Percentiles rank a stretch among this genome's conserved stretches.
Conservation (phyloP, 164 flowering plant species). For the Litsea cubeba region DNA sequence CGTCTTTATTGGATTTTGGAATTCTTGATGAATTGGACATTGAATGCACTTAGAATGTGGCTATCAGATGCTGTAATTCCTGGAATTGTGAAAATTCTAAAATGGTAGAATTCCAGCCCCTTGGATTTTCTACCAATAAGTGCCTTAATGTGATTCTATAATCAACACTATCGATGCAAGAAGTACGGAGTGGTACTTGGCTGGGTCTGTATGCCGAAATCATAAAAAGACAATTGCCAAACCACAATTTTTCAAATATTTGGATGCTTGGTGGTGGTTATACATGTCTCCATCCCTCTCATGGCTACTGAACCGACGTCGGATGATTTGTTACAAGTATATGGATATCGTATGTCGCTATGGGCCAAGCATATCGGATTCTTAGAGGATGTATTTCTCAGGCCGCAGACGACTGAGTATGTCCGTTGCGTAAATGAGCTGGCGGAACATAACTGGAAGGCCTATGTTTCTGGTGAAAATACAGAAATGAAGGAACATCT, state of each 20-base stretch:
- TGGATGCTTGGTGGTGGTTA: too few relatives aligned
- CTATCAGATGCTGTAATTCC: too few relatives aligned
- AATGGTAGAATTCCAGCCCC: too few relatives aligned
- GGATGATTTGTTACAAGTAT: constrained; percentile 33
- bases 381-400: constrained; percentile 39
- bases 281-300: too few relatives aligned
- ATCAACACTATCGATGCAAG: neutral
- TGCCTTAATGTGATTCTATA: neutral
- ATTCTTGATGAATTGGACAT: too few relatives aligned
- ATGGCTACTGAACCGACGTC: neutral
- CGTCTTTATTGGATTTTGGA: too few relatives aligned
- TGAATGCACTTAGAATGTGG: too few relatives aligned
- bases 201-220: too few relatives aligned
- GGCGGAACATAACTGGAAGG: constrained; percentile 45
- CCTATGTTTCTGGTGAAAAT: constrained; percentile 28
- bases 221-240: too few relatives aligned
- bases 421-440: constrained; percentile 39
- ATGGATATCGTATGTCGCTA: constrained; percentile 68
- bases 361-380: constrained; percentile 69
- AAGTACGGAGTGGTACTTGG: neutral
- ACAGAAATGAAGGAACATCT: constrained; percentile 54
- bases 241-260: too few relatives aligned
- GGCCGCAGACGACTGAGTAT: constrained; percentile 45
- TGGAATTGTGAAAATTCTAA: too few relatives aligned
- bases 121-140: too few relatives aligned